These are phyloP conservation scores for Seminavis robusta DNA, from an alignment of 108 stramenopile species.

Conservation along the genomic window DNA sequence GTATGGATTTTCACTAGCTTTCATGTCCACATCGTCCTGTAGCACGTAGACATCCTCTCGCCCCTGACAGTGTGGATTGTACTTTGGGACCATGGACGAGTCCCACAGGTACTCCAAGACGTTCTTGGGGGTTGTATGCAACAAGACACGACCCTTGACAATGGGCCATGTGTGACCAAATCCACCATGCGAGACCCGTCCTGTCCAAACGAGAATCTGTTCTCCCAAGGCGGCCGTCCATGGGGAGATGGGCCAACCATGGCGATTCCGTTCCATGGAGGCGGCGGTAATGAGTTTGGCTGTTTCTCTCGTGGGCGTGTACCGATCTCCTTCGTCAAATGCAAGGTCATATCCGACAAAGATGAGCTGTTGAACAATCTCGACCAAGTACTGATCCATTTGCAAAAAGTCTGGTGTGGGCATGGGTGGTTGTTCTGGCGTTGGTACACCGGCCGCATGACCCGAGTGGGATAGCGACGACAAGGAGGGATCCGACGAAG, in stretches of 20 bases:
- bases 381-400: constrained; percentile 9
- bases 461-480: too few relatives aligned
- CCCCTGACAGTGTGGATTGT: constrained; percentile 65
- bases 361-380: constrained; percentile 39
- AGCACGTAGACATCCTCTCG: constrained; percentile 47
- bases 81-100: constrained; percentile 38
- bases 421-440: too few relatives aligned
- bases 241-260: constrained; percentile 15
- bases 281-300: constrained; percentile 30
- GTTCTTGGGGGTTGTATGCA: constrained; percentile 33
- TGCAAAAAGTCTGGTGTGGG: constrained; percentile 4
- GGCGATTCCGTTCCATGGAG: constrained; percentile 1
- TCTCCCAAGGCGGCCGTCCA: constrained; percentile 16
- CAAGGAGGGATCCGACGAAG: too few relatives aligned
- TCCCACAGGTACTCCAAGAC: constrained; percentile 54
- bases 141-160: constrained; percentile 50
- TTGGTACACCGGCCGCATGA: too few relatives aligned
- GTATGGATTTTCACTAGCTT: constrained; percentile 20
- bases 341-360: constrained; percentile 38
- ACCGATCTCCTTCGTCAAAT: constrained; percentile 62
- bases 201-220: constrained; percentile 38
- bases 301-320: constrained; percentile 48
- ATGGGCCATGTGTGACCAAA: constrained; percentile 51
- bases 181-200: constrained; percentile 11
- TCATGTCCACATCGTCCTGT: constrained; percentile 29